Conservation (phyloP, 805 yeast species). For the Yarrowia sp. region DNA sequence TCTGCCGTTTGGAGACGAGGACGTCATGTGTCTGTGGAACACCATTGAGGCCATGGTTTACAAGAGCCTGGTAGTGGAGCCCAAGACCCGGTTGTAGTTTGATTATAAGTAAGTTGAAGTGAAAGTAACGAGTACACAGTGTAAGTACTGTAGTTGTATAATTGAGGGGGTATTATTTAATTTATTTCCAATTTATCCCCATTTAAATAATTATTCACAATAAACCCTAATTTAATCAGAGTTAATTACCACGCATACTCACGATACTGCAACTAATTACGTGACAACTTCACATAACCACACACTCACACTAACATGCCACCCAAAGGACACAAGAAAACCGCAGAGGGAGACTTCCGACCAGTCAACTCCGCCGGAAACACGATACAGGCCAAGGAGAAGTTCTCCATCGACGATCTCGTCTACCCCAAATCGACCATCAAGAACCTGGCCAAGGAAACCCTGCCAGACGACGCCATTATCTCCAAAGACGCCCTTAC, state of each 20-base stretch:
- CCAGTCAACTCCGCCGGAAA: conserved; percentile 21
- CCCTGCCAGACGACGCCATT: conserved; percentile 18
- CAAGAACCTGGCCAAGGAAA: conserved; percentile 22
- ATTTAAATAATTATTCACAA: too few species aligned
- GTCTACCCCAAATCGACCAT: conserved; percentile 19
- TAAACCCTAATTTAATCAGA: too few species aligned
- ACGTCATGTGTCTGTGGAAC: conserved; percentile 1
- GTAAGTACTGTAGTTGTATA: too few species aligned
- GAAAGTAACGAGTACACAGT: too few species aligned
- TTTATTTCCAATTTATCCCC: too few species aligned
- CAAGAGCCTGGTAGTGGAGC: background rate
- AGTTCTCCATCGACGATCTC: conserved; percentile 14
- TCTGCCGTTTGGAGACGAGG: conserved; percentile 40
- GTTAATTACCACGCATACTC: background rate
- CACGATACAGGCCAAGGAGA: conserved; percentile 14
- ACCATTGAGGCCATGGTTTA: conserved; percentile 11
- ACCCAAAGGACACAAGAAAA: conserved; percentile 21
- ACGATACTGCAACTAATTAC: background rate
- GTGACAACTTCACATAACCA: background rate
- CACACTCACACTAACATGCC: conserved; percentile 3
- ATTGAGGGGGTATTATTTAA: too few species aligned
- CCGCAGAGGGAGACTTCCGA: conserved; percentile 17
- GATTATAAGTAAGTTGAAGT: too few species aligned
- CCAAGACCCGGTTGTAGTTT: background rate
- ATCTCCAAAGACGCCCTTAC: conserved; percentile 23